A percentile compares a stretch with the other conserved stretches of the same genome.
These are phyloP conservation scores for Gossypium lobatum DNA, from an alignment of 441 rosid genomes.

Conservation along the genomic window DNA sequence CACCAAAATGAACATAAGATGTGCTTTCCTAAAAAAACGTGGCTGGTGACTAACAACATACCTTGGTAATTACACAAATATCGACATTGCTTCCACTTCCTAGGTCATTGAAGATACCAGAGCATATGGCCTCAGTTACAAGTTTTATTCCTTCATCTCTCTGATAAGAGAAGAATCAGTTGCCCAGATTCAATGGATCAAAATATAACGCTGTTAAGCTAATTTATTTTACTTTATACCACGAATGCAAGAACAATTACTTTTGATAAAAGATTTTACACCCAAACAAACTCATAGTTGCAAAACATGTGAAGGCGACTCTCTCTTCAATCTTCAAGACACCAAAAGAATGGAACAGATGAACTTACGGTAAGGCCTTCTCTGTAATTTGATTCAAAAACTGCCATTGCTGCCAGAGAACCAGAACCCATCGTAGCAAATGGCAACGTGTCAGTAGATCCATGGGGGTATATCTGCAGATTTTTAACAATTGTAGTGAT, in stretches of 20 bases:
- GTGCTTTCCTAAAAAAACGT: not conserved
- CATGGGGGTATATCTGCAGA: slow-evolving; percentile 91
- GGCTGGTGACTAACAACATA: slow-evolving; percentile 22
- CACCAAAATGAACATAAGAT: slow-evolving; percentile 16
- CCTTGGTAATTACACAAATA: slow-evolving; percentile 94
- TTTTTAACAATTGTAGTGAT: slow-evolving; percentile 15
- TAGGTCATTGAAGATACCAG: slow-evolving; percentile 89
- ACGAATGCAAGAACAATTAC: not conserved
- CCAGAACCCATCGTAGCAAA: slow-evolving; percentile 99
- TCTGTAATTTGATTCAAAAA: slow-evolving; percentile 83
- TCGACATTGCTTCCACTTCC: slow-evolving; percentile 99
- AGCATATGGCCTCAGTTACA: slow-evolving; percentile 77
- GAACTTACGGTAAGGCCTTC: slow-evolving; percentile 86
- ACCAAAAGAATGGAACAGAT: not conserved
- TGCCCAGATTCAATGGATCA: not conserved
- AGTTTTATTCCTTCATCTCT: slow-evolving; percentile 81
- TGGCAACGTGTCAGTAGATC: slow-evolving; percentile 91
- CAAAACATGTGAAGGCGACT: not conserved
- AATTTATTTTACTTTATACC: not conserved
- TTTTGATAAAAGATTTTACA: not conserved
- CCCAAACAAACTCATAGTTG: not conserved
- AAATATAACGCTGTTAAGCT: not conserved
- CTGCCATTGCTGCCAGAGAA: slow-evolving; percentile 95
- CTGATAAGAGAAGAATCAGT: slow-evolving; percentile 28
- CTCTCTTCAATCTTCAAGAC: not conserved